Base-by-base conservation (phyloP, 2,329 filamentous ascomycete species). In the Eutypella sp. region DNA sequence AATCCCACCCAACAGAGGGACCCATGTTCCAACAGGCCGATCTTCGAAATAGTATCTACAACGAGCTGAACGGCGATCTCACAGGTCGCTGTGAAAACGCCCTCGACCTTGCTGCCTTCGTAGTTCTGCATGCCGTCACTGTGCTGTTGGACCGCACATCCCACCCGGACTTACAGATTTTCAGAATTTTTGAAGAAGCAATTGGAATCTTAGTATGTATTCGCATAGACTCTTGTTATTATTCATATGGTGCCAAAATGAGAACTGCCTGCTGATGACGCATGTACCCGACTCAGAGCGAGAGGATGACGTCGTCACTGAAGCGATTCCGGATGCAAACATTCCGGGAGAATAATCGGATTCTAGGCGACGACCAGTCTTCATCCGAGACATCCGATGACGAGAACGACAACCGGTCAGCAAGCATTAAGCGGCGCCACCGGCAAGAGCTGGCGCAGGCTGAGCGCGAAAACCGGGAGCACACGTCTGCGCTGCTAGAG, bases 121-220 rank as follows among this genome's bases (percentile, higher is more conserved):
- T 81, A 1, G 76, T 78, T 1, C 64, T 81, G 3, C 81, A 84
- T 50, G 79, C 81, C 1, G 73, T 82, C 3, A 84, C 75, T 1
- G 79, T 84, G 0, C 67, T 85, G 1, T 66, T 85, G 0, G 80
- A 84, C 22, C 67, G 76, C 22, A 72, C 78, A 0, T 75, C 78
- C 0, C 78, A 84, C 53, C 76, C 75, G 0, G 78, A 84, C 40
- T 64, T 85, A 0, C 79, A 85, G 47, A 70, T 84, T 0, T 81
- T 84, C 47, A 74, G 80, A 2, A 80, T 85, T 1, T 84, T 85
- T 40, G 80, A 84, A 52, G 81, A 85, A 49, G 81, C 80, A 5
- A 80, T 85, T 25, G 81, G 79, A 11, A 76, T 83, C 19, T 56
- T 84, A 50, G 80, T 82, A 59, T 39, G 67, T 47, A 0, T 8